phyloP scores from a whole-genome alignment of 345 rosid genomes.

The Cardiospermum halicacabum region DNA sequence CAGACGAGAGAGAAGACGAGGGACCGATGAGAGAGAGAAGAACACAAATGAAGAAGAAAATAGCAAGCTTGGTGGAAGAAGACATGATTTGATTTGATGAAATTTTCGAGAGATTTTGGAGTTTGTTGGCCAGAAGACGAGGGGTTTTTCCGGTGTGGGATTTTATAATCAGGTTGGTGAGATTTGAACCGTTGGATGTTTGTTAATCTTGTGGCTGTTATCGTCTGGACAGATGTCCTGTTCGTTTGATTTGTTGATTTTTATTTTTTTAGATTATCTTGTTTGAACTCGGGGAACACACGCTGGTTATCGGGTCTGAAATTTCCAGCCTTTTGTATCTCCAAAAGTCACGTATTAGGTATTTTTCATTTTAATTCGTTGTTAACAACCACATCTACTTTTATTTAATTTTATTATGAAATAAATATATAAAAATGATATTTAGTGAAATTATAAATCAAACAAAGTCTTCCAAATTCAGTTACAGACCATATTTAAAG shows the following conservation, averaged over 20 bases:
- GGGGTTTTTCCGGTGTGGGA: neutral
- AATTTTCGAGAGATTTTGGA: neutral
- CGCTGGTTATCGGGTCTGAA: neutral
- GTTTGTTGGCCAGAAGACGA: neutral
- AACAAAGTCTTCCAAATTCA: no score
- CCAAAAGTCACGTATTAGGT: constrained; percentile 1
- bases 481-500: no score
- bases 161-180: no score
- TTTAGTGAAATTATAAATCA: no score
- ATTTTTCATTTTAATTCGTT: no score
- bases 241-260: neutral
- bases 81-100: neutral
- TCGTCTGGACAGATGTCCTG: neutral
- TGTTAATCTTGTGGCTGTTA: neutral
- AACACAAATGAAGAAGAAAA: constrained; percentile 24
- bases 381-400: no score
- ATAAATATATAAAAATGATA: no score
- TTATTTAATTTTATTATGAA: no score
- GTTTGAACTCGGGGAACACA: neutral
- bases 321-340: neutral
- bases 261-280: neutral
- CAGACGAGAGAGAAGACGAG: constrained; percentile 16
- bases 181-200: neutral
- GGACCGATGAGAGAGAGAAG: constrained; percentile 15
- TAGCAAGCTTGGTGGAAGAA: neutral